Evolutionary conservation across 352 stramenopile species (phyloP).

Genomic region (Phytophthora aleatoria): DNA sequence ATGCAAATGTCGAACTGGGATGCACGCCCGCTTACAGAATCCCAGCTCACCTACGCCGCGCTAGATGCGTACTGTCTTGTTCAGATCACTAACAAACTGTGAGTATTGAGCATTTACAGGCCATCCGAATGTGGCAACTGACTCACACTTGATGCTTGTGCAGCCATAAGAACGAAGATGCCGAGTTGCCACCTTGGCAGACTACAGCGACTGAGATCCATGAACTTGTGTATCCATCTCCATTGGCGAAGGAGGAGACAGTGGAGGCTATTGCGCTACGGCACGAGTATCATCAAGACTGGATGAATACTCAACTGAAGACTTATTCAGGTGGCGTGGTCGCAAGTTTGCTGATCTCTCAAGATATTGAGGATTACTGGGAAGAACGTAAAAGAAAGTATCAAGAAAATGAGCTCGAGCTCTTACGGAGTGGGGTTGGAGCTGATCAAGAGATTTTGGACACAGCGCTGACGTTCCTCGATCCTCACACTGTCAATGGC

Average conservation of each 20-base stretch:
- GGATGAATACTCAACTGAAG: constrained; percentile 15
- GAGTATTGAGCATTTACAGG: constrained; percentile 10
- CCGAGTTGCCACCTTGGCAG: constrained; percentile 30
- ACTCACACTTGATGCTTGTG: constrained; percentile 8
- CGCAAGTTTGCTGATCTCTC: constrained; percentile 31
- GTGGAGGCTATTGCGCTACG: constrained; percentile 32
- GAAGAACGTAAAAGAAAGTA: constrained; percentile 26
- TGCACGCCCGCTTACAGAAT: constrained; percentile 49
- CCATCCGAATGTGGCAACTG: not conserved
- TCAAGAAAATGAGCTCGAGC: constrained; percentile 18
- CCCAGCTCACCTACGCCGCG: constrained; percentile 62
- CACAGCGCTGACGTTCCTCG: constrained; percentile 42
- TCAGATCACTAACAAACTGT: constrained; percentile 59
- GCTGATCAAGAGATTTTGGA: constrained; percentile 13
- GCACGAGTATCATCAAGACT: constrained; percentile 41
- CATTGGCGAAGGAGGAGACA: constrained; percentile 27
- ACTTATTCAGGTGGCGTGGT: constrained; percentile 11
- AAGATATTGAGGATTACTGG: constrained; percentile 46
- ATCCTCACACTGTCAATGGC: constrained; percentile 35
- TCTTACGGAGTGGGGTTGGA: not conserved
- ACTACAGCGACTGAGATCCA: constrained; percentile 28
- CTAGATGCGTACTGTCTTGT: constrained; percentile 68
- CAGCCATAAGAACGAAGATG: constrained; percentile 12
- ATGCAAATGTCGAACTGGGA: constrained; percentile 83
- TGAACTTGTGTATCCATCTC: constrained; percentile 29